Evolutionary conservation across 306 rosid genomes (phyloP).

Genomic region (Castanea sativa): DNA sequence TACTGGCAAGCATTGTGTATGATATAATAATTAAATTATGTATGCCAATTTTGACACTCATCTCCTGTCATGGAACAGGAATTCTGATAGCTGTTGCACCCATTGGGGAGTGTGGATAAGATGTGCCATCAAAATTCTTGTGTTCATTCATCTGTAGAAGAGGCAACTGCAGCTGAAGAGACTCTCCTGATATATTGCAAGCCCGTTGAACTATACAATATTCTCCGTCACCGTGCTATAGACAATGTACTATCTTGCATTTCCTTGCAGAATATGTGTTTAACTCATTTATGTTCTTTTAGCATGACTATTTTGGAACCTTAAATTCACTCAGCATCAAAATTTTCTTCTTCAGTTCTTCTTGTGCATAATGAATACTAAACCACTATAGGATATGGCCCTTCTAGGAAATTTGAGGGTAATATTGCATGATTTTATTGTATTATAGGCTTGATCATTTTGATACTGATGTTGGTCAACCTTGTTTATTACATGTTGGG

Average conservation of each 20-base stretch:
- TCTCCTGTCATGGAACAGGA: background rate
- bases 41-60: background rate
- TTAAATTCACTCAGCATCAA: background rate
- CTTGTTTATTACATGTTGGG: background rate
- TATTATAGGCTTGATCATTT: background rate
- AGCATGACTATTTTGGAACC: background rate
- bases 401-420: background rate
- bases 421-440: background rate
- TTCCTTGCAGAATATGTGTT: background rate
- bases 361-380: background rate
- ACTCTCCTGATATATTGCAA: constrained; percentile 87
- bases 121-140: constrained; percentile 84
- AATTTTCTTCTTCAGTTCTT: background rate
- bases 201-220: constrained; percentile 94
- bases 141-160: constrained; percentile 60
- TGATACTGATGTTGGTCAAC: background rate
- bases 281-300: constrained; percentile 6
- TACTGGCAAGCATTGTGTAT: background rate
- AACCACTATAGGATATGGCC: background rate
- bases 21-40: background rate
- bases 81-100: background rate
- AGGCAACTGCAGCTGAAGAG: constrained; percentile 72
- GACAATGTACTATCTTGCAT: constrained; percentile 54
- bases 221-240: constrained; percentile 75
- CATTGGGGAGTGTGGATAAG: constrained; percentile 2